Base-by-base conservation (phyloP, 371 early-diverging fungal genomes). In the Apophysomyces variabilis region DNA sequence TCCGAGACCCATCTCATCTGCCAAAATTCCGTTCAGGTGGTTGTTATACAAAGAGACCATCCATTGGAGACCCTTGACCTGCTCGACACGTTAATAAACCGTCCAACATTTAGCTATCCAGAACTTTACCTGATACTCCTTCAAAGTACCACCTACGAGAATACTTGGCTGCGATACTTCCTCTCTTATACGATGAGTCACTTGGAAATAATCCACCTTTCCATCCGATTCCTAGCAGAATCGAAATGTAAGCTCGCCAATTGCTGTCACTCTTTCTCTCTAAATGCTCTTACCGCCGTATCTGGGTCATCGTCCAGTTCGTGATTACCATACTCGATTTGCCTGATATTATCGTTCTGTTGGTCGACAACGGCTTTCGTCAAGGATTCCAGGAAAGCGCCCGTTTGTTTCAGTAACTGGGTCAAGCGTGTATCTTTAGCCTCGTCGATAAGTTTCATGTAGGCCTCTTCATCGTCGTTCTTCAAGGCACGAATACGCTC, bases 1-100 rank as follows among this genome's bases (percentile, higher is more conserved):
- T 56, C 97, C 97, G 16, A 98, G 80, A 58, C 97, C 96, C 99
- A 99, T 99, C 83, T 99, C 99, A 81, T 99, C 99, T 3, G 99
- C 98, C 69, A 99, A 77, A 61, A 99, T 99, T 50, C 99, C 99
- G 75, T 97, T 96, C 70, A 96, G 77, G 47, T 92, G 85, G 73
- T 98, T 98, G 75, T 98, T 96, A 82, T 97, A 99, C 38, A 99
- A 80, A 11, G 97, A 95, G 3, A 96, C 90, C 92, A 99, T 96
- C 99, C 99, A 99, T 84, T 99, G 93, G 1, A 99, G 83, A 68
- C 99, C 99, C 72, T 95, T 96, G 74, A 99, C 69, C 76, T 73
- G 59, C 18, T 39, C 9, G 13, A 59, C 13, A 16, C 3, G 32
- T 36, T 7, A 32, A 59, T 5, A 18, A 54, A 39, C 5, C 32